These are phyloP conservation scores for Asclepias syriaca DNA, from an alignment of 257 asterid species.

Conservation along the genomic window DNA sequence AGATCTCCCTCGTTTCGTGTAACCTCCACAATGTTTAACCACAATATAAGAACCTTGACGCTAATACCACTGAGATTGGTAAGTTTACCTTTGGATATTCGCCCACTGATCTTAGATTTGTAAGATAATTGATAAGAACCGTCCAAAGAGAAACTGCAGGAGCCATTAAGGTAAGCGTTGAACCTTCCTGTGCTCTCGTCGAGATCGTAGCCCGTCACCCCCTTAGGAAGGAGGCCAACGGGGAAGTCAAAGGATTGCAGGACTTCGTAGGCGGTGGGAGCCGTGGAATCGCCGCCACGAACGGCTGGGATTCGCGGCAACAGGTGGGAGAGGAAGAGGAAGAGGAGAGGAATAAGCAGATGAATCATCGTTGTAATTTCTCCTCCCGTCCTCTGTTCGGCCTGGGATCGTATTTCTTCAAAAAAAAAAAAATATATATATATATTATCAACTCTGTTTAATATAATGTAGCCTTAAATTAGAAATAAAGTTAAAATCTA, in stretches of 20 bases:
- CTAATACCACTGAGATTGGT: constrained; percentile 53
- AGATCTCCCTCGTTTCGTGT: constrained; percentile 43
- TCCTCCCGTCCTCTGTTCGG: neutral
- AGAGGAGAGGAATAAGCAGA: constrained; percentile 22
- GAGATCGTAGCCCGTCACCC: constrained; percentile 58
- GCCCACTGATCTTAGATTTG: constrained; percentile 55
- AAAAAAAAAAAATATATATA: too few species aligned
- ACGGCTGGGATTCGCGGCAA: constrained; percentile 20
- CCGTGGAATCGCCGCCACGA: constrained; percentile 18
- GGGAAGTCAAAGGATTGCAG: constrained; percentile 56
- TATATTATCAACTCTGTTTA: too few species aligned
- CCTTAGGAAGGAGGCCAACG: constrained; percentile 65
- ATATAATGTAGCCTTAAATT: too few species aligned
- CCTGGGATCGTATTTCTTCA: neutral
- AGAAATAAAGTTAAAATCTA: too few species aligned
- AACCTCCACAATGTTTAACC: constrained; percentile 78
- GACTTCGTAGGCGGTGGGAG: constrained; percentile 54
- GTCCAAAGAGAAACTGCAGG: constrained; percentile 74
- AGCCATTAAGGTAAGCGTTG: constrained; percentile 44
- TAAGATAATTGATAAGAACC: constrained; percentile 66
- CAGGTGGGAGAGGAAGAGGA: constrained; percentile 23
- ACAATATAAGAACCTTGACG: constrained; percentile 58
- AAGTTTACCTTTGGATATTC: constrained; percentile 41
- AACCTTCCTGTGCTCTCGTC: constrained; percentile 53
- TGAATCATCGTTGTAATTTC: constrained; percentile 10